Conservation (phyloP, 2,329 filamentous ascomycete genomes). For the Drechmeria coniospora region DNA sequence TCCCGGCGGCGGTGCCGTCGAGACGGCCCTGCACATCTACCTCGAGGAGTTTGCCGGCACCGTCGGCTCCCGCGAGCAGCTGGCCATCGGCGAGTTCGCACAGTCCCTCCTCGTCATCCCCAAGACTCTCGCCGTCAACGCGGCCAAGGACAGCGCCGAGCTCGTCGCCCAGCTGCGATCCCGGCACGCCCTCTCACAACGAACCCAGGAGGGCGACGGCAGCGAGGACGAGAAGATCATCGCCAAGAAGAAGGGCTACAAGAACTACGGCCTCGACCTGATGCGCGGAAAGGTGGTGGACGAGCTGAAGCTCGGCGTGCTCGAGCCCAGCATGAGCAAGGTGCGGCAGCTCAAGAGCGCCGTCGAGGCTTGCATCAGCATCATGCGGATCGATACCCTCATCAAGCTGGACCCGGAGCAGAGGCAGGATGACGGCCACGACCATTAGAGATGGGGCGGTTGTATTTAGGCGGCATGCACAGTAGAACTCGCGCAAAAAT, state of each 20-base stretch:
- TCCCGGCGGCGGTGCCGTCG: conserved; percentile 87
- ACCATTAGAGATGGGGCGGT: conserved; percentile 38
- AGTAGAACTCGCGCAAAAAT: conserved; percentile 1
- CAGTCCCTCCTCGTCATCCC: conserved; percentile 87
- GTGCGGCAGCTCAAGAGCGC: conserved; percentile 95
- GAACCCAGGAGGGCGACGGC: conserved; percentile 70
- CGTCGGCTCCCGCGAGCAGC: conserved; percentile 89
- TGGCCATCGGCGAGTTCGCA: conserved; percentile 94
- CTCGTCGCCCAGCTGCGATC: conserved; percentile 91
- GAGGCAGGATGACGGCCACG: conserved; percentile 66
- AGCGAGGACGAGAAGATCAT: conserved; percentile 78
- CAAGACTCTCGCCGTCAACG: conserved; percentile 93
- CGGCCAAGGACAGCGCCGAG: conserved; percentile 89
- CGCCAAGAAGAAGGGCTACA: conserved; percentile 91
- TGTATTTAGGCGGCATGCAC: conserved; percentile 1
- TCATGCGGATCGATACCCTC: conserved; percentile 98
- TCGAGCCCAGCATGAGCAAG: conserved; percentile 98
- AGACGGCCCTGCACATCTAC: conserved; percentile 98
- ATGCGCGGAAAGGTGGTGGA: conserved; percentile 81
- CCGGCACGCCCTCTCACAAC: conserved; percentile 85
- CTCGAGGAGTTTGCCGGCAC: conserved; percentile 97
- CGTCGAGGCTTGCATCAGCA: conserved; percentile 94
- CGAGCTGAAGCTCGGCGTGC: conserved; percentile 81
- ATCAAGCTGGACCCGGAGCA: conserved; percentile 94
- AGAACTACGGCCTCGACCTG: conserved; percentile 94